Percentiles rank a stretch among this genome's conserved stretches.
These are phyloP conservation scores for Melampsora abietis-canadensis DNA, from an alignment of 1,284 basidiomycete genomes.

Conservation along the genomic window DNA sequence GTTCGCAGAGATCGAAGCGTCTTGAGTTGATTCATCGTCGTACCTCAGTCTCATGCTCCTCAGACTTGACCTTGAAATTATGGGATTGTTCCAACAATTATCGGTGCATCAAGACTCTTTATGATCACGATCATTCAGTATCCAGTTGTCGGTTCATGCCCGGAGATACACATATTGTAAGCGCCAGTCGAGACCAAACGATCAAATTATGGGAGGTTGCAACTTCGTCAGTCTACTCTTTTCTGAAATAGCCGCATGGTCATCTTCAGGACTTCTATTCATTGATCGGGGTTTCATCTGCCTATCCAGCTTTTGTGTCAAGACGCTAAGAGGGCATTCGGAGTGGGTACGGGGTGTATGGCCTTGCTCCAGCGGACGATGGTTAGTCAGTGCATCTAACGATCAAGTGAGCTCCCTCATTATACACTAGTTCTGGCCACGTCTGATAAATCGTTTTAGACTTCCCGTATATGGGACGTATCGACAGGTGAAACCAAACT, in stretches of 20 bases:
- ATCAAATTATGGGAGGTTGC: slow-evolving; percentile 81
- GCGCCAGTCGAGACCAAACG: slow-evolving; percentile 79
- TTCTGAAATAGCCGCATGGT: not conserved
- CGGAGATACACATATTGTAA: slow-evolving; percentile 75
- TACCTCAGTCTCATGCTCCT: slow-evolving; percentile 75
- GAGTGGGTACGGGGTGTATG: slow-evolving; percentile 69
- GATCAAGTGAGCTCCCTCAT: slow-evolving; percentile 65
- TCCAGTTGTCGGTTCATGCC: slow-evolving; percentile 79
- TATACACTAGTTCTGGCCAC: not conserved
- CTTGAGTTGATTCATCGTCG: not conserved
- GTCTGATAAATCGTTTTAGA: slow-evolving; percentile 58
- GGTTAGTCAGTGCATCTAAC: slow-evolving; percentile 74
- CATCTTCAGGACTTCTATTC: not conserved
- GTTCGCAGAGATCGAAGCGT: not conserved
- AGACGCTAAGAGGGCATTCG: slow-evolving; percentile 63
- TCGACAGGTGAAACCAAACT: slow-evolving; percentile 71
- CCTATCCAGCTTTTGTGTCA: slow-evolving; percentile 56
- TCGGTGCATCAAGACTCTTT: slow-evolving; percentile 79
- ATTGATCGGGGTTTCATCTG: not conserved
- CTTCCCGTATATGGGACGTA: slow-evolving; percentile 75
- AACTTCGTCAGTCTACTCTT: slow-evolving; percentile 64
- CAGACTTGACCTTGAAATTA: slow-evolving; percentile 82
- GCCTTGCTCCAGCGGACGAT: slow-evolving; percentile 71
- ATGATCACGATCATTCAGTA: slow-evolving; percentile 86
- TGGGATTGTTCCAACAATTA: slow-evolving; percentile 87